Evolutionary conservation across 2,329 filamentous ascomycete genomes (phyloP).

Genomic region (Apiospora rasikravindrae): DNA sequence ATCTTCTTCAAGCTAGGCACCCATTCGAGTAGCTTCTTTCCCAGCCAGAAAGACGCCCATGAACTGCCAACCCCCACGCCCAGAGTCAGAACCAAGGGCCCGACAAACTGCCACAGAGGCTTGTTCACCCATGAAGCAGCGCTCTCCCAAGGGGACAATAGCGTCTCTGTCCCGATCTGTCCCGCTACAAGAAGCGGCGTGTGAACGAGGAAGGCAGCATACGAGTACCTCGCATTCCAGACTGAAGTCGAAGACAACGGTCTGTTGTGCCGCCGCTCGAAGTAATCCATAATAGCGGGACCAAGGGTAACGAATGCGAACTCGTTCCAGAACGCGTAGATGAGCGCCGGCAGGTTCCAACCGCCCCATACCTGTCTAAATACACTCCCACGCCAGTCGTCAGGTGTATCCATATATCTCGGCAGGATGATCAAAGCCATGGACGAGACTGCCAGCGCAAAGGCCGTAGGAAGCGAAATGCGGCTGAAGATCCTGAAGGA

Average conservation of each 20-base stretch:
- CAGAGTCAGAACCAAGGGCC: neutral
- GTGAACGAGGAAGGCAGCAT: slow-evolving; percentile 22
- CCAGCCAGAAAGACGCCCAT: neutral
- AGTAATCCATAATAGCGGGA: neutral
- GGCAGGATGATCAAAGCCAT: neutral
- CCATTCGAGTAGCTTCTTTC: neutral
- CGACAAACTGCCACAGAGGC: neutral
- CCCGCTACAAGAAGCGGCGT: slow-evolving; percentile 16
- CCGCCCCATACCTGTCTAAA: neutral
- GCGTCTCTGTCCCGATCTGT: slow-evolving; percentile 8
- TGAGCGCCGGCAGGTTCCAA: neutral
- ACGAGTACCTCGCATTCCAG: slow-evolving; percentile 21
- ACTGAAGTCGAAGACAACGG: slow-evolving; percentile 14
- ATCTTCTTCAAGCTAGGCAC: neutral
- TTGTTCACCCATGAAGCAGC: too few relatives aligned
- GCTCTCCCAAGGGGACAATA: too few relatives aligned
- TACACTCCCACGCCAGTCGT: neutral
- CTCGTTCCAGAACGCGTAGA: neutral
- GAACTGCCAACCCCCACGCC: neutral
- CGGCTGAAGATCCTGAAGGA: neutral
- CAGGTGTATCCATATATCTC: neutral
- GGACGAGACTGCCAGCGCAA: neutral
- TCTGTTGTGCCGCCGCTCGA: neutral
- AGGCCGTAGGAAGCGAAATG: neutral
- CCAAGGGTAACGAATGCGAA: neutral